These are phyloP conservation scores for Cercospora nicotianae DNA, from an alignment of 2,329 filamentous ascomycete species.

Conservation along the genomic window DNA sequence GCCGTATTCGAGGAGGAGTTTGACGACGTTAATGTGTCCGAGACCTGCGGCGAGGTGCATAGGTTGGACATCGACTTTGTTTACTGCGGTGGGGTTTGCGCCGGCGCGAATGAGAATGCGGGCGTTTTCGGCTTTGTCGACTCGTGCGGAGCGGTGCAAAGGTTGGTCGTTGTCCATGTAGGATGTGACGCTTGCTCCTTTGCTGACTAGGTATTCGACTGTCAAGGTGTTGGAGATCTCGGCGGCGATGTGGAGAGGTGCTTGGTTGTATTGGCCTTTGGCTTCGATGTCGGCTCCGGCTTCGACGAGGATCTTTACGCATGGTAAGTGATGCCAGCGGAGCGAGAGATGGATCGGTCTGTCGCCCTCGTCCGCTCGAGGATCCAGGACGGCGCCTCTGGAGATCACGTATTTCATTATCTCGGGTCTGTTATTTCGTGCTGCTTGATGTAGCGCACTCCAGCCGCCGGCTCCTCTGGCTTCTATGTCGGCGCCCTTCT, in stretches of 20 bases:
- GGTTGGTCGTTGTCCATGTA: not conserved
- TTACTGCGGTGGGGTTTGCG: not conserved
- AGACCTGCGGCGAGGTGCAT: not conserved
- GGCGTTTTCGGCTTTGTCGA: conserved; percentile 1
- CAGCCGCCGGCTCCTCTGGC: not conserved
- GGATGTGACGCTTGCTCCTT: not conserved
- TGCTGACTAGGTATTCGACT: not conserved
- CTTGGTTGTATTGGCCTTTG: not conserved
- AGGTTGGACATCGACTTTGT: not conserved
- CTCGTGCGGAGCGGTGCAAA: not conserved
- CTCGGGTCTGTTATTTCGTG: not conserved
- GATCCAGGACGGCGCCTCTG: not conserved
- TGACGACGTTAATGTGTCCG: not conserved
- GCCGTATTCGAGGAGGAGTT: not conserved
- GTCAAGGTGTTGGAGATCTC: not conserved
- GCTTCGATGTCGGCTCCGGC: not conserved
- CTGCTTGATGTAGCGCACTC: not conserved
- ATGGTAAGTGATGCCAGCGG: not conserved
- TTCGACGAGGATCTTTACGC: not conserved
- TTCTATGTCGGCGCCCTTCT: not conserved
- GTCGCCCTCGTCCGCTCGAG: not conserved
- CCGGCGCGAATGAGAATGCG: not conserved
- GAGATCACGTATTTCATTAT: not conserved
- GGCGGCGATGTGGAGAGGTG: not conserved
- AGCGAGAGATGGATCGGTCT: not conserved